phyloP scores from a whole-genome alignment of 2,329 filamentous ascomycete species.

The Paecilomyces formosus region DNA sequence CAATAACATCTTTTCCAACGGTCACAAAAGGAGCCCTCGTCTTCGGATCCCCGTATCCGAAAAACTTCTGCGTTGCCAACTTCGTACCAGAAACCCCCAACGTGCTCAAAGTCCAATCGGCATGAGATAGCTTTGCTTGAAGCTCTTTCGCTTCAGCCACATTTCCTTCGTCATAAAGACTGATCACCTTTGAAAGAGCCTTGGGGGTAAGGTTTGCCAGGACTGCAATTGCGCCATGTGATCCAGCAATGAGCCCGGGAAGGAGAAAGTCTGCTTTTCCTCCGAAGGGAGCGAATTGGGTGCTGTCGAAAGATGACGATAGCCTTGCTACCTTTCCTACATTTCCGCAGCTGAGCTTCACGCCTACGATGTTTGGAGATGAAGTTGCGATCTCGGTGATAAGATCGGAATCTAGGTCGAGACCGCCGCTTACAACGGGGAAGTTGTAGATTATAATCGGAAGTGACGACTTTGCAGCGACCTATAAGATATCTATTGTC shows the following conservation, averaged over 20 bases:
- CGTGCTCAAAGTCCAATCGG: constrained; percentile 73
- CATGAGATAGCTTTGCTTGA: constrained; percentile 63
- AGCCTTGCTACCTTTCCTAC: constrained; percentile 28
- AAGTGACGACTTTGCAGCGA: constrained; percentile 36
- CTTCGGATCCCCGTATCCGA: constrained; percentile 54
- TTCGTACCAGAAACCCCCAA: constrained; percentile 71
- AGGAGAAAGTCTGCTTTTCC: constrained; percentile 76
- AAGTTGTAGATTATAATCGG: constrained; percentile 57
- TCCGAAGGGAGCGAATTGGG: constrained; percentile 68
- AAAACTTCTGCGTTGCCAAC: constrained; percentile 68
- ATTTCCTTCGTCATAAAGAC: constrained; percentile 62
- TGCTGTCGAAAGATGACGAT: constrained; percentile 14
- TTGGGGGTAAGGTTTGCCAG: constrained; percentile 76
- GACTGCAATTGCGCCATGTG: constrained; percentile 71
- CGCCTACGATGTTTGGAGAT: constrained; percentile 57
- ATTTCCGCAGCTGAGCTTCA: constrained; percentile 46
- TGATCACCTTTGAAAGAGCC: constrained; percentile 66
- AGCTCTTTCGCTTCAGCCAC: constrained; percentile 61
- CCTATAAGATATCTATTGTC: constrained; percentile 13
- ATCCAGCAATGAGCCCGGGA: constrained; percentile 66
- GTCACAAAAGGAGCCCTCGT: not conserved
- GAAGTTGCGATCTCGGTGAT: constrained; percentile 44
- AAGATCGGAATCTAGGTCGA: constrained; percentile 55
- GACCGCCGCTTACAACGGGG: constrained; percentile 53
- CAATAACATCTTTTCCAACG: not conserved